These are phyloP conservation scores for Steccherinum ochraceum DNA, from an alignment of 768 basidiomycete genomes.

Conservation along the genomic window DNA sequence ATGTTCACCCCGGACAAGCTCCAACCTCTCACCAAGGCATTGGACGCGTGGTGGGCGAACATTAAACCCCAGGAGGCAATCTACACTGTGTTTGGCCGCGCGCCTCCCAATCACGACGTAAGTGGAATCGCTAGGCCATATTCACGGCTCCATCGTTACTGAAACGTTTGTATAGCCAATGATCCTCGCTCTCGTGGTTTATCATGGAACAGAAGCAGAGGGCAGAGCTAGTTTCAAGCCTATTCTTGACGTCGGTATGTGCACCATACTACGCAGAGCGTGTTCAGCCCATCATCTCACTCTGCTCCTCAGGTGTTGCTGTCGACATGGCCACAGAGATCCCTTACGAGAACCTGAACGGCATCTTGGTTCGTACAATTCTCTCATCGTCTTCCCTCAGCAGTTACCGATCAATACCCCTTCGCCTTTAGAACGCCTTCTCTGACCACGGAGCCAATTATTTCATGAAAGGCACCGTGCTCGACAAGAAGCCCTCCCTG, in stretches of 20 bases:
- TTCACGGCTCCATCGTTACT: neutral
- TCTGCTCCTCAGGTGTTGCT: conserved; percentile 27
- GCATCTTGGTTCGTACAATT: conserved; percentile 30
- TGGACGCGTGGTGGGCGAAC: conserved; percentile 28
- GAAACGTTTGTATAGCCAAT: neutral
- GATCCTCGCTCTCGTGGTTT: conserved; percentile 22
- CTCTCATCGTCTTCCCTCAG: too few species aligned
- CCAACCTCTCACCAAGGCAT: conserved; percentile 16
- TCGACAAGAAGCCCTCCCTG: conserved; percentile 21
- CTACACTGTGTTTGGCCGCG: neutral
- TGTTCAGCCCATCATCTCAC: neutral
- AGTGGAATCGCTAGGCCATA: neutral
- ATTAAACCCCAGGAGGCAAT: conserved; percentile 17
- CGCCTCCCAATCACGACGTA: neutral
- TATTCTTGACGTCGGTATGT: conserved; percentile 37
- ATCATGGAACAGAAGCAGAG: conserved; percentile 40
- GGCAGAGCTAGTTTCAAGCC: conserved; percentile 33
- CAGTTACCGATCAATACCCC: too few species aligned
- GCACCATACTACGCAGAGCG: neutral
- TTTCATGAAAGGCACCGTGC: conserved; percentile 35
- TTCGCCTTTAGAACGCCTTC: conserved; percentile 25
- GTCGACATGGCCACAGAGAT: conserved; percentile 33
- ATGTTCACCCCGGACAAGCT: conserved; percentile 25
- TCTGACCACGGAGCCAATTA: conserved; percentile 26
- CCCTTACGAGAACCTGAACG: conserved; percentile 38